These are phyloP conservation scores for Colletotrichum phormii DNA, from an alignment of 2,329 filamentous ascomycete species.

Conservation along the genomic window DNA sequence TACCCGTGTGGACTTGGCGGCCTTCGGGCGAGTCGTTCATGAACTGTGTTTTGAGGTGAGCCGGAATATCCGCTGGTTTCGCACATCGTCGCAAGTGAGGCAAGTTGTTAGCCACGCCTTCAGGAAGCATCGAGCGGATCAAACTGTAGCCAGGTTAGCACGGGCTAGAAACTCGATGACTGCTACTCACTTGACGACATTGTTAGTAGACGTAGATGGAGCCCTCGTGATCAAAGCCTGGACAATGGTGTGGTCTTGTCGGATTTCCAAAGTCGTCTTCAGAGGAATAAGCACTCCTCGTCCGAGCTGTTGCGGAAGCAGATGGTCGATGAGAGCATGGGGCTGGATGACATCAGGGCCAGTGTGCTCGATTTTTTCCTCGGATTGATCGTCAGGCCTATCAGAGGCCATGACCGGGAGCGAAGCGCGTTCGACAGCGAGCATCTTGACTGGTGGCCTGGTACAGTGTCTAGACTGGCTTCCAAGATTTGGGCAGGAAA, in stretches of 20 bases:
- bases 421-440: constrained; percentile 23
- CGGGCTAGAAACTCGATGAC: constrained; percentile 28
- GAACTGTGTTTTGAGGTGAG: constrained; percentile 70
- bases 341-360: constrained; percentile 37
- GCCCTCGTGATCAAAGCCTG: constrained; percentile 78
- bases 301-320: constrained; percentile 50
- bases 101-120: constrained; percentile 72
- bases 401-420: constrained; percentile 7
- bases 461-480: neutral
- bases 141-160: constrained; percentile 42
- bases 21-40: constrained; percentile 69
- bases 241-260: constrained; percentile 68
- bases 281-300: constrained; percentile 69
- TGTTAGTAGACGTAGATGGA: constrained; percentile 77
- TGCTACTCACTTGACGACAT: constrained; percentile 74
- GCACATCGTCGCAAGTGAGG: constrained; percentile 82
- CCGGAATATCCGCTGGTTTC: constrained; percentile 75
- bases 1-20: constrained; percentile 68
- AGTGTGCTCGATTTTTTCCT: constrained; percentile 30
- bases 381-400: constrained; percentile 18
- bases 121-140: constrained; percentile 66
- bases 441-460: constrained; percentile 11
- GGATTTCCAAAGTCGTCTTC: constrained; percentile 73
- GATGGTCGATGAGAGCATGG: constrained; percentile 49
- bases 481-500: neutral